Conservation (phyloP, 23 red algal genomes). For the Cyanidioschyzon merolae region DNA sequence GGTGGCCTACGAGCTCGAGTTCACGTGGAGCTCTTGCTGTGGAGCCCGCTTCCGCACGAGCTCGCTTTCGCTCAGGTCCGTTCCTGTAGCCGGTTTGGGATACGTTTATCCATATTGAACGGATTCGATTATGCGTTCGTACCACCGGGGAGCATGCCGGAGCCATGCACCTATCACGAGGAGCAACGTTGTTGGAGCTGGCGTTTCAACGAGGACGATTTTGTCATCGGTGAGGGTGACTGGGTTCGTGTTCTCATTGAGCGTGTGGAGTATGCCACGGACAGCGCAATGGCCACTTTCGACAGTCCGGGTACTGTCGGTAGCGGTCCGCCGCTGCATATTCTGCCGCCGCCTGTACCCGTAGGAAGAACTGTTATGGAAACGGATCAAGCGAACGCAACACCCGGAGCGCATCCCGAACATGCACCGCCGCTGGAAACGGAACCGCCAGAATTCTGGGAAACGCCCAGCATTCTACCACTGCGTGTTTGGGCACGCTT, state of each 20-base stretch:
- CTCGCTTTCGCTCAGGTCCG: not conserved
- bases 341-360: not conserved
- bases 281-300: not conserved
- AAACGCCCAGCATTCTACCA: not conserved
- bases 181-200: constrained; percentile 5
- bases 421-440: not conserved
- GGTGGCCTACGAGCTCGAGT: not conserved
- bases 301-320: not conserved
- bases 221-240: not conserved
- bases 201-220: not conserved
- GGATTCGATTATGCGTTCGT: constrained; percentile 4
- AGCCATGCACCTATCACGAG: constrained; percentile 1
- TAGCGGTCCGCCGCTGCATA: not conserved
- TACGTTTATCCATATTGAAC: not conserved
- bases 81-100: not conserved
- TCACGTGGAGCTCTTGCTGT: not conserved
- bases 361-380: not conserved
- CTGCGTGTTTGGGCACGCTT: constrained; percentile 4
- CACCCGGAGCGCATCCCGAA: not conserved
- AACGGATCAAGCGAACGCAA: not conserved
- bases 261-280: not conserved
- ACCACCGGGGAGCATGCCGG: not conserved
- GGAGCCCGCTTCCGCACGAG: constrained; percentile 11
- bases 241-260: constrained; percentile 5
- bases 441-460: not conserved